Conservation (phyloP, 495 filamentous ascomycete species). For the Neurospora tetraspora region DNA sequence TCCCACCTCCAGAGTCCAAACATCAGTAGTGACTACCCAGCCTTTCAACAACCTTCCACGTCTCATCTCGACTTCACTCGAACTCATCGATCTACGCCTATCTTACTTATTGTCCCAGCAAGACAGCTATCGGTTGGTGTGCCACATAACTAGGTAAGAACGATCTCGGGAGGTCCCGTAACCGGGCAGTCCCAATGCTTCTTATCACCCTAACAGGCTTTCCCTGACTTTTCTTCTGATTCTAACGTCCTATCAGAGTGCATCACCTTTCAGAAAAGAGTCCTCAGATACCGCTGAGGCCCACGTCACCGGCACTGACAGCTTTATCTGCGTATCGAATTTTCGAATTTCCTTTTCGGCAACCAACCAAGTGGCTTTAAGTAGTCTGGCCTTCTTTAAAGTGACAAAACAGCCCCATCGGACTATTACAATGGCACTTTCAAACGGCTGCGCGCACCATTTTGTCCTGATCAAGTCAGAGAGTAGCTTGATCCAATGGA, state of each 20-base stretch:
- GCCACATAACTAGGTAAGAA: neutral
- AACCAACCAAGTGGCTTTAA: neutral
- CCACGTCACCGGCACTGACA: neutral
- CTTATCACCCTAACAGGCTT: neutral
- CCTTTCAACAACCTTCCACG: neutral
- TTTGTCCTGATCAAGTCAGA: constrained; percentile 75
- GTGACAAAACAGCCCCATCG: neutral
- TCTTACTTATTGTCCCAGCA: neutral
- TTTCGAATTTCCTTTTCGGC: neutral
- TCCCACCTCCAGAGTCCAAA: neutral
- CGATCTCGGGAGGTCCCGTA: neutral
- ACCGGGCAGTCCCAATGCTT: neutral
- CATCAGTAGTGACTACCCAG: neutral
- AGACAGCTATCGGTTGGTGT: neutral
- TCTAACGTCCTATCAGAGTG: neutral
- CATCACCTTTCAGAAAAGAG: neutral
- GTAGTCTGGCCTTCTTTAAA: neutral
- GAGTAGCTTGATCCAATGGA: constrained; percentile 65
- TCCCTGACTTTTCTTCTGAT: neutral
- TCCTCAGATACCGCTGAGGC: neutral
- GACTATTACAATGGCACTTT: constrained; percentile 44
- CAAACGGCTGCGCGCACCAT: constrained; percentile 53
- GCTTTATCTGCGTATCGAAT: neutral
- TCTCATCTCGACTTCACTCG: neutral
- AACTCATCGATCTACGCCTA: neutral